Percentiles rank a stretch among this genome's conserved stretches.
Evolutionary conservation across 1,284 basidiomycete genomes (phyloP).

Genomic region (Sporisorium reilianum): DNA sequence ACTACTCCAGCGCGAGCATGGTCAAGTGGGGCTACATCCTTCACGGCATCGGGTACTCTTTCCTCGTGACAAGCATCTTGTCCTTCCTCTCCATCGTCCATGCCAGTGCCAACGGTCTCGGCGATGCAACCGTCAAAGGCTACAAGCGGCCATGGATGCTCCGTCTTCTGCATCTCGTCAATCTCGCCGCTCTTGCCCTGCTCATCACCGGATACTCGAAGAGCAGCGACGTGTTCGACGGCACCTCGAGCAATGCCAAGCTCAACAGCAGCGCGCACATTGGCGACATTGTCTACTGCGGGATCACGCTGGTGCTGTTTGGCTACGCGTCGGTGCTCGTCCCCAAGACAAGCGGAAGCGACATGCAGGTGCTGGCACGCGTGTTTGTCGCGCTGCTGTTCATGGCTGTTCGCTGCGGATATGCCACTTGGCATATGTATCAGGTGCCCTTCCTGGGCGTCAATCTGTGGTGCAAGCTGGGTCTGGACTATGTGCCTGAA

Average conservation of each 20-base stretch:
- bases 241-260: background rate
- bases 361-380: constrained; percentile 10
- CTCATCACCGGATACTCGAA: constrained; percentile 27
- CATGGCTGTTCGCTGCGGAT: constrained; percentile 16
- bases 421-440: constrained; percentile 13
- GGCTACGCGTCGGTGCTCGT: background rate
- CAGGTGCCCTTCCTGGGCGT: constrained; percentile 10
- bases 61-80: constrained; percentile 16
- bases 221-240: constrained; percentile 7
- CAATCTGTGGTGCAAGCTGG: constrained; percentile 16
- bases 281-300: constrained; percentile 19
- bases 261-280: constrained; percentile 16
- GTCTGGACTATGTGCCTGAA: constrained; percentile 19
- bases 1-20: constrained; percentile 8
- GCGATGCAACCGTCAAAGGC: constrained; percentile 10
- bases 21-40: constrained; percentile 21
- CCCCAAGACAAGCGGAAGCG: background rate
- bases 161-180: constrained; percentile 14
- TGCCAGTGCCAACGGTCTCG: constrained; percentile 3
- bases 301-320: constrained; percentile 12
- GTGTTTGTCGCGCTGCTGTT: constrained; percentile 16
- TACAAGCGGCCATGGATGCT: constrained; percentile 15
- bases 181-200: constrained; percentile 18
- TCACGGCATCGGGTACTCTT: constrained; percentile 25
- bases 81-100: constrained; percentile 14